Percentiles rank a stretch among this genome's conserved stretches.
Conservation (phyloP, 208 protist genomes). For the Pavlovales sp. region DNA sequence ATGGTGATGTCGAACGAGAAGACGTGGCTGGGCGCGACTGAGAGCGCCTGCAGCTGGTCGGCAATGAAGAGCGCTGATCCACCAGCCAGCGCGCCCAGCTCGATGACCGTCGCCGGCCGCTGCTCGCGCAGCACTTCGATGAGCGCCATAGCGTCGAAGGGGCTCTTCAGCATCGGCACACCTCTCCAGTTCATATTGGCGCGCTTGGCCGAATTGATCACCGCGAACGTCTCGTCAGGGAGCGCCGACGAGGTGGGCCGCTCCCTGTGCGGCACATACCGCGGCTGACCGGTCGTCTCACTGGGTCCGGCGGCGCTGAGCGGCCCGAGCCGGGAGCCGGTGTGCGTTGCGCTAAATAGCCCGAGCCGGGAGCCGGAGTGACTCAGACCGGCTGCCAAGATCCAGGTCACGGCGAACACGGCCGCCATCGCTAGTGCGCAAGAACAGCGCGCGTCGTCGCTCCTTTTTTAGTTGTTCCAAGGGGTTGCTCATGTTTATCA, state of each 20-base stretch:
- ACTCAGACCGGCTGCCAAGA: too few species aligned
- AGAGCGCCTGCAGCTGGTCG: not conserved
- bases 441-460: too few species aligned
- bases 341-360: too few species aligned
- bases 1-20: not conserved
- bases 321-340: too few species aligned
- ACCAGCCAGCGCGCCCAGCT: not conserved
- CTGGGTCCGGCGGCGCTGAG: too few species aligned
- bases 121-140: not conserved
- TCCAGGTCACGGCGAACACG: too few species aligned
- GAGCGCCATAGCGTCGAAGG: not conserved
- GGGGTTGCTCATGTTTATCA: too few species aligned
- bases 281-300: too few species aligned
- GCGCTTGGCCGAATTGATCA: not conserved
- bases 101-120: not conserved
- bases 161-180: not conserved
- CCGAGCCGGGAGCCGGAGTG: too few species aligned
- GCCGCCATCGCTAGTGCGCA: too few species aligned
- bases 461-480: too few species aligned
- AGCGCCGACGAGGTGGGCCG: not conserved
- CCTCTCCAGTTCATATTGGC: not conserved
- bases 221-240: not conserved
- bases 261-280: not conserved
- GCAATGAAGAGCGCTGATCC: not conserved
- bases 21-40: not conserved